These are phyloP conservation scores for Ceratobasidium sp. DNA, from an alignment of 1,284 basidiomycete species.

Conservation along the genomic window DNA sequence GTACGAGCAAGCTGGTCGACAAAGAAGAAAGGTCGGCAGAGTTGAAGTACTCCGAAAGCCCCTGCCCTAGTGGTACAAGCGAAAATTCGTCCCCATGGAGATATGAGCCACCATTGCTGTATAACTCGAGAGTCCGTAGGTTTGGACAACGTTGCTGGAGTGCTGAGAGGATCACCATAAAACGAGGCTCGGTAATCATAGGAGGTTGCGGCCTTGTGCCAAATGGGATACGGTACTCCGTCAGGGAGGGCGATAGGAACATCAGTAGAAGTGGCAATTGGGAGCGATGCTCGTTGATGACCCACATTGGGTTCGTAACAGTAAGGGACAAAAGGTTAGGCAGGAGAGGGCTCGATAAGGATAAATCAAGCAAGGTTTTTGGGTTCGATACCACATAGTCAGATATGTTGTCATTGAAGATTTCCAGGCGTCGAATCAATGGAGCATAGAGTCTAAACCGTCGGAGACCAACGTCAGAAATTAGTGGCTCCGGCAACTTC, in stretches of 20 bases:
- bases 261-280: neutral
- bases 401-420: neutral
- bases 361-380: neutral
- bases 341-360: neutral
- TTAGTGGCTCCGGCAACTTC: neutral
- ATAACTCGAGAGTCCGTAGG: neutral
- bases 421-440: neutral
- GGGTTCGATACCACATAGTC: neutral
- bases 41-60: neutral
- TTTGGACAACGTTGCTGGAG: neutral
- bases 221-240: neutral
- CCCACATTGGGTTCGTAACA: neutral
- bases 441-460: neutral
- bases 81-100: neutral
- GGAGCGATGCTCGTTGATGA: neutral
- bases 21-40: neutral
- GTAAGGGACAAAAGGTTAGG: neutral
- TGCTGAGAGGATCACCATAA: neutral
- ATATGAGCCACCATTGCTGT: neutral
- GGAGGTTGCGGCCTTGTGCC: neutral
- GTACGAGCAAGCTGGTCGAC: neutral
- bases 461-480: neutral
- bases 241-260: slow-evolving; percentile 8
- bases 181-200: neutral
- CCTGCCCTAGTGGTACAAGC: neutral